Evolutionary conservation across 257 asterid genomes (phyloP).

Genomic region (Apocynum venetum): DNA sequence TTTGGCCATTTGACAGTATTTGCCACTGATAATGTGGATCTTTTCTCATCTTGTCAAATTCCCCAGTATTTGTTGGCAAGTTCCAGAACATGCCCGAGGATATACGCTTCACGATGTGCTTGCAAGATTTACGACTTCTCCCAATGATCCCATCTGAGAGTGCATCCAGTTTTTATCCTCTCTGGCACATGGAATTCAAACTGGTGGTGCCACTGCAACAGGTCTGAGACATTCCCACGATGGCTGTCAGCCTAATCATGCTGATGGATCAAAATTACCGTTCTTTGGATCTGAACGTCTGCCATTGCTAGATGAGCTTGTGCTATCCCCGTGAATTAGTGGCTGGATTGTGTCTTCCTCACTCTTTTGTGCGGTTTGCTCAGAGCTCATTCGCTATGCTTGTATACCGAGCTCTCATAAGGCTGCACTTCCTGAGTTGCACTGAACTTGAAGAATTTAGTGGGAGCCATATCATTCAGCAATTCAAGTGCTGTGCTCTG

Average conservation of each 20-base stretch:
- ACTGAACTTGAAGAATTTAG: neutral
- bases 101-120: neutral
- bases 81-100: constrained; percentile 1
- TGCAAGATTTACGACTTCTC: neutral
- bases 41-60: neutral
- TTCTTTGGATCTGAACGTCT: neutral
- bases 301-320: constrained; percentile 1
- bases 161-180: neutral
- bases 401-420: neutral
- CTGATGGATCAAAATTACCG: constrained; percentile 4
- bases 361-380: neutral
- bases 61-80: neutral
- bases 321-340: constrained; percentile 9
- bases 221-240: neutral
- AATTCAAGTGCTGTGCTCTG: no score
- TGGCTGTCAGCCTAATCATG: constrained; percentile 3
- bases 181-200: neutral
- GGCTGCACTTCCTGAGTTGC: neutral
- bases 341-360: neutral
- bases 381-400: neutral
- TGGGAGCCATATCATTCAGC: neutral
- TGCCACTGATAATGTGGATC: neutral
- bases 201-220: neutral
- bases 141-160: neutral
- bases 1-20: neutral